A percentile compares a stretch with the other conserved stretches of the same genome.
phyloP scores from a whole-genome alignment of 495 filamentous ascomycete species.

The Cenococcum geophilum region DNA sequence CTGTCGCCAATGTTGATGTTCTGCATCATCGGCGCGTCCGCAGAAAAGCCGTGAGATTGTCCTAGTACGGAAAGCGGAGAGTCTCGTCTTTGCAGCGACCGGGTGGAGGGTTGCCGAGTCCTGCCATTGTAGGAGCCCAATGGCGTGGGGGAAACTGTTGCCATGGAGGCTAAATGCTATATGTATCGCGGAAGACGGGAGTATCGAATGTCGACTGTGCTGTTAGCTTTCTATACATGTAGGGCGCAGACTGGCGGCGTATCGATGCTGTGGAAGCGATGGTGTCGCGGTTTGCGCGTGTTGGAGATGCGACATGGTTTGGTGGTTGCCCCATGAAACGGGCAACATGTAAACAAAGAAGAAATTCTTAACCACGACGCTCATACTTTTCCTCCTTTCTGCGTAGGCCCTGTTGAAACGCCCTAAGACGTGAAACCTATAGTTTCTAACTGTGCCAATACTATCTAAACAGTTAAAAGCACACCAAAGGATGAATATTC shows the following conservation, averaged over 20 bases:
- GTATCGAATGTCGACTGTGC: conserved; percentile 29
- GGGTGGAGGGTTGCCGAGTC: conserved; percentile 25
- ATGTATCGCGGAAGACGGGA: conserved; percentile 4
- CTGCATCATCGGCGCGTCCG: conserved; percentile 35
- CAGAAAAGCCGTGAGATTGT: conserved; percentile 33
- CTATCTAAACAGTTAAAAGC: no score
- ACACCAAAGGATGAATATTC: no score
- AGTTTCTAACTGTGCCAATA: no score
- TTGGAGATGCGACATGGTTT: neutral
- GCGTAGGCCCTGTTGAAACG: no score
- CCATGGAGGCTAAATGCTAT: conserved; percentile 26
- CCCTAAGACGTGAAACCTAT: no score
- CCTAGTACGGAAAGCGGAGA: conserved; percentile 38
- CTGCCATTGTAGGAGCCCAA: conserved; percentile 21
- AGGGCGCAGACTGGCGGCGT: conserved; percentile 28
- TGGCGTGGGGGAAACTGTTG: conserved; percentile 31
- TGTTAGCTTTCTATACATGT: conserved; percentile 28
- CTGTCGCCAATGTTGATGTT: conserved; percentile 38
- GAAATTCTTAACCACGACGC: neutral
- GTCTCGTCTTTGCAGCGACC: conserved; percentile 22
- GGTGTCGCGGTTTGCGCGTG: conserved; percentile 3
- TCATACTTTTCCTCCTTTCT: no score
- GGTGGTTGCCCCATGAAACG: conserved; percentile 7
- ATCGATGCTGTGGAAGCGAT: conserved; percentile 21
- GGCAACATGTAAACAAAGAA: conserved; percentile 1